Evolutionary conservation across 75 land plant species (phyloP).

Genomic region (Pinus tabuliformis): DNA sequence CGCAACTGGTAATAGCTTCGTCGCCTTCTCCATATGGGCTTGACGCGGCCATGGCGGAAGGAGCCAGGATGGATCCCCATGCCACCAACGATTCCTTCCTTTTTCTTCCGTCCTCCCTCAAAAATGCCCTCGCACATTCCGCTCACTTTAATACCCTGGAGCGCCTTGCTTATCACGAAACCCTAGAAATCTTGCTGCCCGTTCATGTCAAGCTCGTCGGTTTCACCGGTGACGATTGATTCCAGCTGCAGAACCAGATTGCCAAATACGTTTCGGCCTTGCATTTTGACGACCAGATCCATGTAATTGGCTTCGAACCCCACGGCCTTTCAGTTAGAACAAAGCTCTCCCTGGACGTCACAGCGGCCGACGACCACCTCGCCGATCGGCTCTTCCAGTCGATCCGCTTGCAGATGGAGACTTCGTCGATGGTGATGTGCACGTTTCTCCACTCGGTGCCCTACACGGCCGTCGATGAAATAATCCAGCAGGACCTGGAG

Average conservation of each 20-base stretch:
- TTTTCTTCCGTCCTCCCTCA: constrained; percentile 43
- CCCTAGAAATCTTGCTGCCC: constrained; percentile 39
- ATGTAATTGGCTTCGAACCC: constrained; percentile 47
- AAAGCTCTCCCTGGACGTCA: constrained; percentile 44
- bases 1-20: neutral
- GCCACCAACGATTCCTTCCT: constrained; percentile 68
- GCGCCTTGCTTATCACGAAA: constrained; percentile 32
- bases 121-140: constrained; percentile 30
- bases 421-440: no score
- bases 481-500: no score
- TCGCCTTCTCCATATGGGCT: constrained; percentile 55
- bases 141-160: constrained; percentile 15
- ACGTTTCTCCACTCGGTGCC: no score
- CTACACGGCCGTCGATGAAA: no score
- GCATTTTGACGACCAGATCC: constrained; percentile 33
- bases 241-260: constrained; percentile 34
- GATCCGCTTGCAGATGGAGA: no score
- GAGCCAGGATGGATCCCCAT: constrained; percentile 49
- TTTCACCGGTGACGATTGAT: constrained; percentile 43
- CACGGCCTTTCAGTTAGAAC: constrained; percentile 48
- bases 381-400: constrained; percentile 30
- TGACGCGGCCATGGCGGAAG: constrained; percentile 61
- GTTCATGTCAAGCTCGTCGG: constrained; percentile 52
- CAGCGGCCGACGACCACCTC: constrained; percentile 22
- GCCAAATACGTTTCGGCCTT: constrained; percentile 43